Conservation (phyloP, 1,284 basidiomycete species). For the Moniliella sp. region DNA sequence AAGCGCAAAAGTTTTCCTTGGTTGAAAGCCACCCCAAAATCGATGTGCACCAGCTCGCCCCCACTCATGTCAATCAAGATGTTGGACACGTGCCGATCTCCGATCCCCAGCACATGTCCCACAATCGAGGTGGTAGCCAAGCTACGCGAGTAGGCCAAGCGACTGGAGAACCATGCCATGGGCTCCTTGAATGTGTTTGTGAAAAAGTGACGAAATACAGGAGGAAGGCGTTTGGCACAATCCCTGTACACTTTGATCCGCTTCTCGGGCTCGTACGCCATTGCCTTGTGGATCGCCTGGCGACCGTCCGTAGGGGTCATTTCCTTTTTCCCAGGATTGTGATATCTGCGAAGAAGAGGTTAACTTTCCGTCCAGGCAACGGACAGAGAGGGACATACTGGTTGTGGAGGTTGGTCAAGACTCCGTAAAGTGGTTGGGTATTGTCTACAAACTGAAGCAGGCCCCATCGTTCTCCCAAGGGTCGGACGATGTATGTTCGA, state of each 20-base stretch:
- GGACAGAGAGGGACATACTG: neutral
- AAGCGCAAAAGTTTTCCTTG: conserved; percentile 56
- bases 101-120: conserved; percentile 73
- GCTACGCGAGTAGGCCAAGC: conserved; percentile 68
- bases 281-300: no score
- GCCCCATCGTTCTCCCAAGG: conserved; percentile 58
- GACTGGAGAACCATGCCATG: conserved; percentile 76
- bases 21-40: conserved; percentile 88
- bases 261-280: no score
- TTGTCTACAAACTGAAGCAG: conserved; percentile 75
- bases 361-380: neutral
- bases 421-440: conserved; percentile 48
- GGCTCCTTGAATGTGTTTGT: conserved; percentile 68
- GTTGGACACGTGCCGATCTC: conserved; percentile 77
- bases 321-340: neutral
- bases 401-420: conserved; percentile 47
- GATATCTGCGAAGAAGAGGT: conserved; percentile 1
- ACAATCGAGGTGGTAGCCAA: conserved; percentile 83
- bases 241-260: conserved; percentile 38
- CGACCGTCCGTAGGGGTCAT: neutral
- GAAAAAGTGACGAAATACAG: conserved; percentile 84
- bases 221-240: conserved; percentile 47
- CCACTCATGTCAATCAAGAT: conserved; percentile 64
- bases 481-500: conserved; percentile 69
- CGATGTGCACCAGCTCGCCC: conserved; percentile 80